Evolutionary conservation across 2,329 filamentous ascomycete genomes (phyloP).

Genomic region (Sporothrix curviconia): DNA sequence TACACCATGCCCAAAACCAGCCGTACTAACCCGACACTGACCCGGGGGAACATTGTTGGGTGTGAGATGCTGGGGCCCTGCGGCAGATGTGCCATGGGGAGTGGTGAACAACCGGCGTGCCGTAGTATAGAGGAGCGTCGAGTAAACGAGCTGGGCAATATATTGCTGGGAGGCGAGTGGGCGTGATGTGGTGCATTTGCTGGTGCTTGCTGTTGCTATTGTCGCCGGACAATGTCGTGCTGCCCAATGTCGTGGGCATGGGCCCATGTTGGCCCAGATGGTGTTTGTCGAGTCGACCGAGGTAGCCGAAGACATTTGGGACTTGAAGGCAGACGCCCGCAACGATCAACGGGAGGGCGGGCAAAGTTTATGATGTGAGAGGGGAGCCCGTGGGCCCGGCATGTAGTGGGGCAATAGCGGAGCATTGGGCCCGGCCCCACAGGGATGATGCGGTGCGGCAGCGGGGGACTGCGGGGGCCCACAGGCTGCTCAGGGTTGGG

Average conservation of each 20-base stretch:
- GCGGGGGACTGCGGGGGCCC: conserved; percentile 56
- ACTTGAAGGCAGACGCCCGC: conserved; percentile 85
- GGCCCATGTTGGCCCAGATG: conserved; percentile 75
- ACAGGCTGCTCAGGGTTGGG: conserved; percentile 65
- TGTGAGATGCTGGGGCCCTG: conserved; percentile 81
- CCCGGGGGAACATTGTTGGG: conserved; percentile 71
- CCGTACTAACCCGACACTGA: conserved; percentile 68
- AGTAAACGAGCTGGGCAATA: conserved; percentile 72
- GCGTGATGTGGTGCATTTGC: conserved; percentile 59
- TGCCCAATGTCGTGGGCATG: conserved; percentile 34
- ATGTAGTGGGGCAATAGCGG: no score
- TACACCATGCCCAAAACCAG: conserved; percentile 84
- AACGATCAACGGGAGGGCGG: conserved; percentile 78
- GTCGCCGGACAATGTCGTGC: conserved; percentile 50
- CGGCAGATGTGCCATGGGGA: conserved; percentile 67
- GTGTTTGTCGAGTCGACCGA: conserved; percentile 61
- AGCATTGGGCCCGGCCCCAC: conserved; percentile 18
- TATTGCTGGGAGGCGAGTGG: conserved; percentile 70
- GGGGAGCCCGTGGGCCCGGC: conserved; percentile 13
- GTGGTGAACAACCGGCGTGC: conserved; percentile 64
- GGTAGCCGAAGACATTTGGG: conserved; percentile 59
- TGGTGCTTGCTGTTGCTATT: conserved; percentile 7
- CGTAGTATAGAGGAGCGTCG: conserved; percentile 70
- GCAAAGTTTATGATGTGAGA: conserved; percentile 32
- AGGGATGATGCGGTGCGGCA: conserved; percentile 26